Percentiles rank a stretch among this genome's conserved stretches.
These are phyloP conservation scores for Ormosia emarginata DNA, from an alignment of 306 rosid genomes.

Conservation along the genomic window DNA sequence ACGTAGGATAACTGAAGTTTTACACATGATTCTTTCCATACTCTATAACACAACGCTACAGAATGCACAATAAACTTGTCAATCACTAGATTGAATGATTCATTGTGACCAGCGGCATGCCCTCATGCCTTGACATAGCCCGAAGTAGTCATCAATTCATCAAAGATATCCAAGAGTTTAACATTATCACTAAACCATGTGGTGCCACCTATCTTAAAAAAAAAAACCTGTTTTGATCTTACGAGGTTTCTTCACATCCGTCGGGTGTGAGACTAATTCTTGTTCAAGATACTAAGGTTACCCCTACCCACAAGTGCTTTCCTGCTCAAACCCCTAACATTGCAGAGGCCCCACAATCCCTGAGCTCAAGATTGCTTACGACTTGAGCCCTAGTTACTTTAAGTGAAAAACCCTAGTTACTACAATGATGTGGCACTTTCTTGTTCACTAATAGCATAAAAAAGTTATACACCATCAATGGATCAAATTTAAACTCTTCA, in stretches of 20 bases:
- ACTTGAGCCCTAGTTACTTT: no score
- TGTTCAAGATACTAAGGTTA: no score
- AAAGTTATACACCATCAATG: background rate
- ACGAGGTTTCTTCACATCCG: no score
- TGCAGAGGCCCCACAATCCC: no score
- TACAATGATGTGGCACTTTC: background rate
- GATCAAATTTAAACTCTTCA: background rate
- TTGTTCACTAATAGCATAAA: no score
- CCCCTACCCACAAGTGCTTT: no score
- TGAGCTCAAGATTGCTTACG: no score
- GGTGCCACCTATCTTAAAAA: no score
- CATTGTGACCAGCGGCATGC: background rate
- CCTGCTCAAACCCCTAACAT: no score
- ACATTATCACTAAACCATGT: background rate
- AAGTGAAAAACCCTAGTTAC: background rate
- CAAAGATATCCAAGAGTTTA: no score
- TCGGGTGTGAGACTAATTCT: no score
- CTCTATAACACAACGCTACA: background rate
- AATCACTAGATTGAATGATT: background rate
- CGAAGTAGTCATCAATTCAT: background rate
- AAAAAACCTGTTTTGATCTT: no score
- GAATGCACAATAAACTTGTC: background rate
- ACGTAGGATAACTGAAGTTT: background rate
- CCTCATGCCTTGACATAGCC: background rate
- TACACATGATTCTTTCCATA: background rate